These are phyloP conservation scores for Mortierella sp. DNA, from an alignment of 371 early-diverging fungal genomes.

Conservation along the genomic window DNA sequence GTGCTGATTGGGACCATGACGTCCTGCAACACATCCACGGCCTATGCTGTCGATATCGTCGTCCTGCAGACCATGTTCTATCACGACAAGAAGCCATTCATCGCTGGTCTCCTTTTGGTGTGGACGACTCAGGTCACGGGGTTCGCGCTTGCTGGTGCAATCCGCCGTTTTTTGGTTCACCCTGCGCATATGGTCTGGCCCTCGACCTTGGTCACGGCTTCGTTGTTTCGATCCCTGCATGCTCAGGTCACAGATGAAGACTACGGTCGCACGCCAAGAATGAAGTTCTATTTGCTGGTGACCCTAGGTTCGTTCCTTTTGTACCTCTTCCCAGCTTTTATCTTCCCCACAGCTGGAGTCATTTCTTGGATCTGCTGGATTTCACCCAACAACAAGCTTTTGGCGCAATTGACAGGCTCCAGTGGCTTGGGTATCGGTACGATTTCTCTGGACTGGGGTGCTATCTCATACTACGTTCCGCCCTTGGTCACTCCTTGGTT, in stretches of 20 bases:
- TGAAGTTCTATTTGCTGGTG: neutral
- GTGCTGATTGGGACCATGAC: constrained; percentile 76
- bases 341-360: neutral
- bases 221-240: constrained; percentile 75
- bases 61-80: constrained; percentile 71
- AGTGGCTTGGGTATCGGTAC: neutral
- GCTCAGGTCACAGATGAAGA: neutral
- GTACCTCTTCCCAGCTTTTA: neutral
- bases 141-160: constrained; percentile 82
- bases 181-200: constrained; percentile 90
- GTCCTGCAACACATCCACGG: constrained; percentile 57
- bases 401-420: neutral
- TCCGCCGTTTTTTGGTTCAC: constrained; percentile 76
- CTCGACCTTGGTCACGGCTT: constrained; percentile 72
- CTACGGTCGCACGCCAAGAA: neutral
- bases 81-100: constrained; percentile 66
- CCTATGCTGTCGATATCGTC: constrained; percentile 77
- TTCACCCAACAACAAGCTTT: constrained; percentile 63
- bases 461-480: constrained; percentile 14
- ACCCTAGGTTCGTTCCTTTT: neutral
- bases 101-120: constrained; percentile 66
- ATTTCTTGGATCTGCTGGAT: constrained; percentile 65
- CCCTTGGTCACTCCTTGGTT: constrained; percentile 23
- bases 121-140: constrained; percentile 77
- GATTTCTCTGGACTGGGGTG: neutral